Conservation (phyloP, 2,329 filamentous ascomycete species). For the Penicillium rolfsii region DNA sequence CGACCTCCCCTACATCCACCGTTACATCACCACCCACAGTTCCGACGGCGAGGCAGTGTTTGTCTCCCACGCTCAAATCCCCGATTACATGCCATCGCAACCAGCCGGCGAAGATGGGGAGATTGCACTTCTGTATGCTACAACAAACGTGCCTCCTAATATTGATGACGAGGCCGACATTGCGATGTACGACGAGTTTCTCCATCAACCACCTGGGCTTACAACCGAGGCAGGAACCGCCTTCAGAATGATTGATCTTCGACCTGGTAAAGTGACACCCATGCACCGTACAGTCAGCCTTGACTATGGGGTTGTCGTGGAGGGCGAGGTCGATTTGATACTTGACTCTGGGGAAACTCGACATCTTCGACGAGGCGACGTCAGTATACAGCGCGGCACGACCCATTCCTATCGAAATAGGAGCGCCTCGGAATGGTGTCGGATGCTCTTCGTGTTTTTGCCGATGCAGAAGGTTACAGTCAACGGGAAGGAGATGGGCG, state of each 20-base stretch:
- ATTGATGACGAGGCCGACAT: slow-evolving; percentile 40
- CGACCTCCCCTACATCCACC: slow-evolving; percentile 38
- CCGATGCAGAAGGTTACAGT: slow-evolving; percentile 39
- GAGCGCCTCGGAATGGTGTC: slow-evolving; percentile 33
- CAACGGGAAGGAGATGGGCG: slow-evolving; percentile 58
- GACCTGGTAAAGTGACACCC: slow-evolving; percentile 37
- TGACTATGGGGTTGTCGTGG: slow-evolving; percentile 44
- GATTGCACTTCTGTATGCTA: slow-evolving; percentile 38
- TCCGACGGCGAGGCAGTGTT: slow-evolving; percentile 43
- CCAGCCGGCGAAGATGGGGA: slow-evolving; percentile 36
- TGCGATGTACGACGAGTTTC: slow-evolving; percentile 37
- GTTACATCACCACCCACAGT: slow-evolving; percentile 46
- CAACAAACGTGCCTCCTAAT: slow-evolving; percentile 32
- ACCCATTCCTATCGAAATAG: slow-evolving; percentile 37
- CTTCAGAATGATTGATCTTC: slow-evolving; percentile 40
- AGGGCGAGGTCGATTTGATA: slow-evolving; percentile 42
- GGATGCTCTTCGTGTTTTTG: slow-evolving; percentile 39
- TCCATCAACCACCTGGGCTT: slow-evolving; percentile 40
- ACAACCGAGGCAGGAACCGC: slow-evolving; percentile 38
- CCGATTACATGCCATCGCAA: slow-evolving; percentile 37
- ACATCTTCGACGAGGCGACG: slow-evolving; percentile 40
- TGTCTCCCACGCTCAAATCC: slow-evolving; percentile 37
- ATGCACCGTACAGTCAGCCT: slow-evolving; percentile 45
- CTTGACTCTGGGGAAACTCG: slow-evolving; percentile 42
- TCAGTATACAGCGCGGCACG: slow-evolving; percentile 39